Percentiles rank a stretch among this genome's conserved stretches.
These are phyloP conservation scores for Vitis amurensis DNA, from an alignment of 164 flowering plant species.

Conservation along the genomic window DNA sequence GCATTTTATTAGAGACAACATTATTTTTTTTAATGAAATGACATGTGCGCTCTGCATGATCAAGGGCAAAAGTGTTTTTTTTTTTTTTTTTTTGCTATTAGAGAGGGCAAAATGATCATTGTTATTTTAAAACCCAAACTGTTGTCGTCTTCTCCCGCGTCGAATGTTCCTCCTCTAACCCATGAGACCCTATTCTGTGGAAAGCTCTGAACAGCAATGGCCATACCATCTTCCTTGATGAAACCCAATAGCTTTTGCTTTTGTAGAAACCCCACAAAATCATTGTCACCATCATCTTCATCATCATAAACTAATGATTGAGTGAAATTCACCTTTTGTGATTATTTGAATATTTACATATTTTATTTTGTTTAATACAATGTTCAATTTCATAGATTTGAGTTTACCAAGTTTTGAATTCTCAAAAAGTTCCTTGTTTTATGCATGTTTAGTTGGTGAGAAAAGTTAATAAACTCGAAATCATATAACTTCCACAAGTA, in stretches of 20 bases:
- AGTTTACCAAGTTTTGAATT: not conserved
- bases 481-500: no score
- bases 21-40: no score
- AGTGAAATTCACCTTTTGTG: not conserved
- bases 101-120: no score
- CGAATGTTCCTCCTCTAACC: slow-evolving; percentile 25
- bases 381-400: not conserved
- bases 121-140: no score
- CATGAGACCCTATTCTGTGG: slow-evolving; percentile 90
- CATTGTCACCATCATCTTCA: slow-evolving; percentile 8
- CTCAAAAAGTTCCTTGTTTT: not conserved
- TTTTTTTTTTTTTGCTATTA: no score
- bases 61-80: no score
- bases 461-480: not conserved
- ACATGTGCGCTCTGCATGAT: no score
- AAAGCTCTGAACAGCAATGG: slow-evolving; percentile 66
- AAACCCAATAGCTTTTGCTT: slow-evolving; percentile 18
- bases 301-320: slow-evolving; percentile 2
- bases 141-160: no score
- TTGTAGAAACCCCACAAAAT: slow-evolving; percentile 18
- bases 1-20: no score
- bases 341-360: slow-evolving; percentile 5
- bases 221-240: slow-evolving; percentile 72
- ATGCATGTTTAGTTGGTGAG: slow-evolving; percentile 6
- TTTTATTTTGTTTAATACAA: not conserved